Conservation (phyloP, 1,284 basidiomycete genomes). For the Ganoderma sp. region DNA sequence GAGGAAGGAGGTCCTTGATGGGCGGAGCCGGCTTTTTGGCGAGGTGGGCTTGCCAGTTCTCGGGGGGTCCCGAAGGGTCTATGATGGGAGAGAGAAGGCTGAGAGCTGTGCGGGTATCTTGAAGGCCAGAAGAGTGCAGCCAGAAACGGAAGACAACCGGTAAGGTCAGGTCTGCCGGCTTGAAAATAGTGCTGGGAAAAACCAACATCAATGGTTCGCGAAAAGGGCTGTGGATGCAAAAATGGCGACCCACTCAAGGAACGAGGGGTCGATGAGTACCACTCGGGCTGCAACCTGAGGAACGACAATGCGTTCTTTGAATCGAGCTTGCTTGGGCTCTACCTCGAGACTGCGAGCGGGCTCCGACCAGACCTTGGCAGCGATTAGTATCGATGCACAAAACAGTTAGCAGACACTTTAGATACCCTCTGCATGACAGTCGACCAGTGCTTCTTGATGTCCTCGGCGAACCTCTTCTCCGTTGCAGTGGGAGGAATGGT, state of each 20-base stretch:
- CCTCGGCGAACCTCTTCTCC: constrained; percentile 14
- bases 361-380: constrained; percentile 17
- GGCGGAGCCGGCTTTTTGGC: constrained; percentile 6
- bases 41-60: background rate
- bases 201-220: background rate
- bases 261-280: constrained; percentile 12
- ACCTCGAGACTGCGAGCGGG: constrained; percentile 11
- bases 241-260: constrained; percentile 12
- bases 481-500: constrained; percentile 6
- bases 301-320: constrained; percentile 14
- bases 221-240: background rate
- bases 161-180: constrained; percentile 19
- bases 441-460: constrained; percentile 18
- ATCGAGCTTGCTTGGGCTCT: background rate
- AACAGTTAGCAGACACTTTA: background rate
- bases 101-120: background rate
- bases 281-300: constrained; percentile 6
- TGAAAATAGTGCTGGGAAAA: constrained; percentile 14
- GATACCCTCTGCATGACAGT: constrained; percentile 13
- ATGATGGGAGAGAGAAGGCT: constrained; percentile 2
- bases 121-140: constrained; percentile 11
- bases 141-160: constrained; percentile 22
- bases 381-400: background rate
- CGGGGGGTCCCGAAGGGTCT: background rate
- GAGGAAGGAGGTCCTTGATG: constrained; percentile 2